Evolutionary conservation across 2,329 filamentous ascomycete species (phyloP).

Genomic region (Cladosporium sp.): DNA sequence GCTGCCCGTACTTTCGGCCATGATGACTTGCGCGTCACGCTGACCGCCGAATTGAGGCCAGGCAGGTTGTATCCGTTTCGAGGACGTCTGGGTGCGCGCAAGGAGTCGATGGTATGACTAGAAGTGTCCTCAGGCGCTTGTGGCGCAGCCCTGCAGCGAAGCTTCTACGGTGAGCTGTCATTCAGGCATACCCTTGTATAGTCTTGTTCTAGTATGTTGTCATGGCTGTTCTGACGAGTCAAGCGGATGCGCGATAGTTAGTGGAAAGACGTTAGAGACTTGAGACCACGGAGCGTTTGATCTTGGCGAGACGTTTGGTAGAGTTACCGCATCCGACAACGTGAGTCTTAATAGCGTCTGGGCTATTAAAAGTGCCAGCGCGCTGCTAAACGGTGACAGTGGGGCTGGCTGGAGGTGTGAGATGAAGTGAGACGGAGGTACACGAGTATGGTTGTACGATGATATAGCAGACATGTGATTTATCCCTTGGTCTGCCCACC

Average conservation of each 20-base stretch:
- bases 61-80: neutral
- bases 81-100: neutral
- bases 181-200: neutral
- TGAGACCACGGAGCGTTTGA: neutral
- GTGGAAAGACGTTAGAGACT: neutral
- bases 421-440: too few relatives aligned
- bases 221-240: neutral
- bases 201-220: neutral
- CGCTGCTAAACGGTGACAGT: too few relatives aligned
- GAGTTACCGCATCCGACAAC: neutral
- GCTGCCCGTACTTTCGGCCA: constrained; percentile 10
- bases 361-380: too few relatives aligned
- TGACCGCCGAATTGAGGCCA: neutral
- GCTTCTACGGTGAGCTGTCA: neutral
- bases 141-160: constrained; percentile 8
- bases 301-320: neutral
- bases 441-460: too few relatives aligned
- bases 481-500: too few relatives aligned
- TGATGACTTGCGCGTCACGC: constrained; percentile 10
- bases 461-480: too few relatives aligned
- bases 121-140: neutral
- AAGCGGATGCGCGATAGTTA: too few relatives aligned
- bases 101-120: constrained; percentile 4
- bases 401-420: too few relatives aligned
- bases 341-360: neutral